Base-by-base conservation (phyloP, 2,329 filamentous ascomycete species). In the Botrytis aclada region DNA sequence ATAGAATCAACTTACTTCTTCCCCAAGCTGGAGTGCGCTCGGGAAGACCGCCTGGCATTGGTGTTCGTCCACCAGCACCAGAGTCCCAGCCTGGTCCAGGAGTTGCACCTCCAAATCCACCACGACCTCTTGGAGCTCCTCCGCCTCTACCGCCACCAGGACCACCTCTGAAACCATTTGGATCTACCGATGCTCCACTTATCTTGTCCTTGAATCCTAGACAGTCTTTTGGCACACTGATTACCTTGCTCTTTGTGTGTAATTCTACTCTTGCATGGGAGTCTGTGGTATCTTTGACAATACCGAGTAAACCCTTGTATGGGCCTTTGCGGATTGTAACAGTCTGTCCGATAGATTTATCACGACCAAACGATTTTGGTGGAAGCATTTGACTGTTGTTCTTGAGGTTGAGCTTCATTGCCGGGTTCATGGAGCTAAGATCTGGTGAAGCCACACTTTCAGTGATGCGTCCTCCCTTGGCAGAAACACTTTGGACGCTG, bases 221-320 rank as follows among this genome's bases (percentile, higher is more conserved):
- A 73, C 92, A 89, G 18, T 92, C 90, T 80, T 97, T 97, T 32
- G 90, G 88, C 51, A 98, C 89, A 12, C 92, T 94, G 75, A 98
- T 89, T 25, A 93, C 92, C 85, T 98, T 98, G 83, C 91, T 93
- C 85, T 97, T 97, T 9, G 95, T 95, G 81, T 98, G 95, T 56
- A 99, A 85, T 83, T 99, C 96, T 60, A 99, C 92, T 75, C 95
- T 92, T 43, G 94, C 95, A 79, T 92, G 89, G 5, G 89, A 89
- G 78, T 97, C 95, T 10, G 93, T 97, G 0, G 95, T 92, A 80
- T 98, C 95, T 81, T 97, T 98, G 78, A 99, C 95, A 77, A 98
- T 97, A 78, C 96, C 96, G 60, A 98, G 85, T 61, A 98, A 86
- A 72, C 95, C 95, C 83, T 99, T 99, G 85, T 95, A 94, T 34